Conservation (phyloP, 768 basidiomycete genomes). For the Crepidotus variabilis region DNA sequence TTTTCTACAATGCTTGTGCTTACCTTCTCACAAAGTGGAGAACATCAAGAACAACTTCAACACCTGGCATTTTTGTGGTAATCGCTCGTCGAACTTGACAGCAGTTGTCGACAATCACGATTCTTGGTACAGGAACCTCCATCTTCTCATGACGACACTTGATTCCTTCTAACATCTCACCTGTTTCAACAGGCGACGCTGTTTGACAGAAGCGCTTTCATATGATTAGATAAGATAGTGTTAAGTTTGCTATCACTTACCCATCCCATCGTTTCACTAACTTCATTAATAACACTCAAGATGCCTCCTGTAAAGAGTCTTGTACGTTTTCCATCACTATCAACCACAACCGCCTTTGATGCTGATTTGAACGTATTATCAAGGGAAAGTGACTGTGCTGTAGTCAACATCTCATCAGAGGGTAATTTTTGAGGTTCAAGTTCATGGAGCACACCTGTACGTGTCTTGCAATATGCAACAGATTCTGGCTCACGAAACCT, state of each 20-base stretch:
- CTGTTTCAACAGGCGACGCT: constrained; percentile 2
- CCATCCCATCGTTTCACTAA: constrained; percentile 4
- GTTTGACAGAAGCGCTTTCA: constrained; percentile 4
- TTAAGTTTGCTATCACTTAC: not conserved
- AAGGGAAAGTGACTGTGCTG: constrained; percentile 5
- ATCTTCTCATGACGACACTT: not conserved
- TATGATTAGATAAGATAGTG: not conserved
- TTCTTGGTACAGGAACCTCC: not conserved
- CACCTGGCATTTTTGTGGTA: not conserved
- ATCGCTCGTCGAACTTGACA: constrained; percentile 6
- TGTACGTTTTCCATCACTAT: not conserved
- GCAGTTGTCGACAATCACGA: constrained; percentile 8
- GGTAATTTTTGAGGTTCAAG: not conserved
- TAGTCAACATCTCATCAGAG: not conserved
- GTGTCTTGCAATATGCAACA: constrained; percentile 1
- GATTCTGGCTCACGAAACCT: constrained; percentile 4
- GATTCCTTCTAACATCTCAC: not conserved
- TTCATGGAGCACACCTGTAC: constrained; percentile 1
- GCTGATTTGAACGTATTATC: constrained; percentile 12
- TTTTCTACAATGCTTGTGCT: too few relatives aligned
- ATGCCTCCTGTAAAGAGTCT: constrained; percentile 7
- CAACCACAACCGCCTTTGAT: constrained; percentile 5
- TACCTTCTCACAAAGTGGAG: constrained; percentile 7
- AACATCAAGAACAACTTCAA: constrained; percentile 1
- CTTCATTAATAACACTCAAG: constrained; percentile 8